Evolutionary conservation across 2,329 filamentous ascomycete genomes (phyloP), one percentile per base, ranked within the genome.

Genomic region (Xylariaceae sp.): DNA sequence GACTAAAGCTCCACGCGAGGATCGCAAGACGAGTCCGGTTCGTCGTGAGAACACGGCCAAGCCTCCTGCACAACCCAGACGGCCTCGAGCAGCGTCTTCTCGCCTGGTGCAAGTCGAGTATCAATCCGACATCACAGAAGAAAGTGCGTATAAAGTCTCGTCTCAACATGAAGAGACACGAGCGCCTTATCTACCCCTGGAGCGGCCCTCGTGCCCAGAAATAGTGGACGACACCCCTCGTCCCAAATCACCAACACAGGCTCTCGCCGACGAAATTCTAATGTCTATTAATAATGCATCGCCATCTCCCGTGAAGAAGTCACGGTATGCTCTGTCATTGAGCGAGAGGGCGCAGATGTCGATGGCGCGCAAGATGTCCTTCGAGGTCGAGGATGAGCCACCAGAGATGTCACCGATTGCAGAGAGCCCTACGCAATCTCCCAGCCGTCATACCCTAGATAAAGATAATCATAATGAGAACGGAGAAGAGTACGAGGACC

Each of bases 341-440:
- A 82, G 88, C 3, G 91, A 95, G 69, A 87, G 92, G 52, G 95
- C 92, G 0, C 85, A 89, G 15, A 80, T 91, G 56, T 92, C 90
- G 15, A 93, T 96, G 86, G 84, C 87, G 0, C 79, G 85, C 2
- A 70, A 57, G 51, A 66, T 11, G 55, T 73, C 66, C 6, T 73
- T 62, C 5, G 72, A 74, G 3, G 65, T 69, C 5, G 74, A 78
- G 15, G 69, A 75, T 7, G 68, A 69, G 3, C 39, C 58, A 10
- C 37, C 64, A 63, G 49, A 65, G 42, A 39, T 66, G 42, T 66
- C 64, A 10, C 63, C 65, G 1, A 56, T 62, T 7, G 67, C 66
- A 64, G 30, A 50, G 57, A 61, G 51, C 45, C 54, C 57, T 50
- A 58, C 67, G 0, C 53, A 59, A 51, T 63, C 47, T 52, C 53